Evolutionary conservation across 1,139 yeast species (phyloP), one percentile per base, ranked within the genome.

Genomic region (Taiozyma sp.): DNA sequence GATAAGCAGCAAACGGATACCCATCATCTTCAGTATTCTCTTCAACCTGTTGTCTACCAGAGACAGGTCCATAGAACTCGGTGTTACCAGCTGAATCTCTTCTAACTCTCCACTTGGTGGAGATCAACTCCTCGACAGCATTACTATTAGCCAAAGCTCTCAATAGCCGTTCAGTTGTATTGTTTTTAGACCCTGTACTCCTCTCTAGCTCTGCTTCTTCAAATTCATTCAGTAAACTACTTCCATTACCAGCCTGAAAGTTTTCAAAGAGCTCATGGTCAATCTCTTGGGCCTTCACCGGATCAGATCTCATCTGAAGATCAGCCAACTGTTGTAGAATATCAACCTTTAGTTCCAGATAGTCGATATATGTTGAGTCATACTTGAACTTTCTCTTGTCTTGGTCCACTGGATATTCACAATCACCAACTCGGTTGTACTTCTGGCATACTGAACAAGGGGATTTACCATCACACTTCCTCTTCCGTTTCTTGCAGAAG

Each of bases 51-150:
- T 63, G 65, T 39, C 67, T 50, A 3, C 66, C 67, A 2, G 67
- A 63, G 4, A 64, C 55, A 8, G 67, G 68, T 0, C 68, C 68
- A 48, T 65, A 65, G 45, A 65, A 65, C 13, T 59, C 65, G 5
- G 65, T 62, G 24, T 56, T 50, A 0, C 65, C 65, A 8, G 53
- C 45, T 4, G 52, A 49, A 45, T 60, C 62, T 23, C 52, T 53
- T 10, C 64, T 48, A 5, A 64, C 67, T 41, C 61, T 57, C 67
- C 67, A 65, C 4, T 65, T 62, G 5, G 68, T 64, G 0, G 65
- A 61, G 10, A 57, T 55, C 4, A 65, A 52, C 42, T 65, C 67
- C 44, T 65, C 66, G 13, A 65, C 48, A 8, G 67, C 68, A 29
- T 51, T 52, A 1, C 58, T 57, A 50, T 63, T 53, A 2, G 51